These are phyloP conservation scores for Psilocybe azurescens DNA, from an alignment of 768 basidiomycete species.

Conservation along the genomic window DNA sequence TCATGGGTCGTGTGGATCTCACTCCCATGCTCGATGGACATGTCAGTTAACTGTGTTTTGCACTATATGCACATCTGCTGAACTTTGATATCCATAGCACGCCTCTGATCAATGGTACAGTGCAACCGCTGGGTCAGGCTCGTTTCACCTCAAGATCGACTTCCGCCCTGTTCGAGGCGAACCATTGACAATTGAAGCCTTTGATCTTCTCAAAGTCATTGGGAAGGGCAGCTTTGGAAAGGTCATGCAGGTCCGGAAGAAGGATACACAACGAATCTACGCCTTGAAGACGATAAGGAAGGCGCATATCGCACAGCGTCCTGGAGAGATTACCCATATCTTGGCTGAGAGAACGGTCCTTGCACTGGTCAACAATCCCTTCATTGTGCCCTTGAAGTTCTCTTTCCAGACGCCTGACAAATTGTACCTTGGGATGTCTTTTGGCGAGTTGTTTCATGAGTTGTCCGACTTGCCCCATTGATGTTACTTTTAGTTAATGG, in stretches of 20 bases:
- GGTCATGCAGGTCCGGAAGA: conserved; percentile 99
- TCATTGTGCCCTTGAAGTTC: conserved; percentile 99
- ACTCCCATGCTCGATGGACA: conserved; percentile 83
- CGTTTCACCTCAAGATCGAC: conserved; percentile 95
- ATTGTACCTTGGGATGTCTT: conserved; percentile 96
- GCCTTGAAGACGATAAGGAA: conserved; percentile 98
- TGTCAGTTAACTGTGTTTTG: conserved; percentile 42
- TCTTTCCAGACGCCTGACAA: conserved; percentile 99
- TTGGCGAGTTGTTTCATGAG: conserved; percentile 55
- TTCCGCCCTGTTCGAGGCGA: conserved; percentile 89
- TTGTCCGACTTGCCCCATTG: neutral
- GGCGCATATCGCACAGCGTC: conserved; percentile 94
- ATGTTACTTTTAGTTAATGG: conserved; percentile 74
- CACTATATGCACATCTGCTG: conserved; percentile 12
- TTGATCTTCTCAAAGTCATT: conserved; percentile 97
- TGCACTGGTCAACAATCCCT: conserved; percentile 96
- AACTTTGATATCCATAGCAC: conserved; percentile 48
- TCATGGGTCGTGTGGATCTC: conserved; percentile 92
- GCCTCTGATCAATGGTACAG: conserved; percentile 91
- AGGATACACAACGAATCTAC: conserved; percentile 97
- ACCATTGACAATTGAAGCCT: conserved; percentile 92
- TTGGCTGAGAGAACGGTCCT: conserved; percentile 96
- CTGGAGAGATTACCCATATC: conserved; percentile 98
- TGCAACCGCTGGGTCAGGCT: conserved; percentile 83
- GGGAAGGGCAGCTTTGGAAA: conserved; percentile 98